Conservation (phyloP, 176 grass and related monocot species). For the Elymus sibiricus region DNA sequence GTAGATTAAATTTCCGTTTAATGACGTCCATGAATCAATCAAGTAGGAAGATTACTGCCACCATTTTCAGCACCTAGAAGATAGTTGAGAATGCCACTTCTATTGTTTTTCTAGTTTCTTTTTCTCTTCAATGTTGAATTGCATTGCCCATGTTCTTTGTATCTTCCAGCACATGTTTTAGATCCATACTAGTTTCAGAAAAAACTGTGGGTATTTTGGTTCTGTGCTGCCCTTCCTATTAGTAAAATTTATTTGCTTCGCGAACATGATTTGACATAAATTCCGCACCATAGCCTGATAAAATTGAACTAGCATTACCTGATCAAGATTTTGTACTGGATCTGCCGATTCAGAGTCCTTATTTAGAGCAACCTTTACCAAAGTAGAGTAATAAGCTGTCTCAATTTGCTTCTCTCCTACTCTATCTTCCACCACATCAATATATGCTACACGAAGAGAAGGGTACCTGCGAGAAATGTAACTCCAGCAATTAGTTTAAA, state of each 20-base stretch:
- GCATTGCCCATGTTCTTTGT: background rate
- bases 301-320: conserved; percentile 46
- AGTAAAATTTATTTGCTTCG: background rate
- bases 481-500: conserved; percentile 1
- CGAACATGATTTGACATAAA: conserved; percentile 8
- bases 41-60: background rate
- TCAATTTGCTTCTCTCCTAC: conserved; percentile 71
- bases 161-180: conserved; percentile 5
- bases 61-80: background rate
- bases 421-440: conserved; percentile 77
- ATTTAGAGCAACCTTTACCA: conserved; percentile 79
- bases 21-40: background rate
- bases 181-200: background rate
- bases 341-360: conserved; percentile 63
- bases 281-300: background rate
- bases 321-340: conserved; percentile 80
- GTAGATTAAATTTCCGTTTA: background rate
- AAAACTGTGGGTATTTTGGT: background rate
- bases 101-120: background rate
- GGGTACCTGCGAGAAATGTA: conserved; percentile 58
- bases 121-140: background rate
- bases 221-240: background rate
- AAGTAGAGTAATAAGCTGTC: conserved; percentile 84
- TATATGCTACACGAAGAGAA: conserved; percentile 94
- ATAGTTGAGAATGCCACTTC: background rate